Evolutionary conservation across 306 rosid species (phyloP).

Genomic region (Ceratonia siliqua): DNA sequence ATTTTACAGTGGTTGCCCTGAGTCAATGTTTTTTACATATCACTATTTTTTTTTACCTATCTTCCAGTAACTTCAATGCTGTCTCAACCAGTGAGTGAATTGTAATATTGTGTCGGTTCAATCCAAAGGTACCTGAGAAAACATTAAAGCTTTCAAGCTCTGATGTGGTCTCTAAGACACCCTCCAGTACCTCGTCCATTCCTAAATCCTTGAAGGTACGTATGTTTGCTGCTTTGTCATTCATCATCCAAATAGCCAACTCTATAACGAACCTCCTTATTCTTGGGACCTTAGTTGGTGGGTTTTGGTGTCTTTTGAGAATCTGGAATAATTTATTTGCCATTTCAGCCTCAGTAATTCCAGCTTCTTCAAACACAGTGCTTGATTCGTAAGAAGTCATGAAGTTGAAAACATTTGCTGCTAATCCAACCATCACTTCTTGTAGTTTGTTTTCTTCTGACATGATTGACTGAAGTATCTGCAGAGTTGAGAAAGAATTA

Average conservation of each 20-base stretch:
- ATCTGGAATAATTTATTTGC: conserved; percentile 60
- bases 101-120: conserved; percentile 71
- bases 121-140: conserved; percentile 85
- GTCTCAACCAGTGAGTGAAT: conserved; percentile 79
- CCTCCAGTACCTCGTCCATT: conserved; percentile 65
- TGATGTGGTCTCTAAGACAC: conserved; percentile 84
- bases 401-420: conserved; percentile 68
- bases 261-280: conserved; percentile 86
- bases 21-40: conserved; percentile 8
- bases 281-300: conserved; percentile 76
- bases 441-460: conserved; percentile 75
- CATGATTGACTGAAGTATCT: conserved; percentile 72
- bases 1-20: background rate
- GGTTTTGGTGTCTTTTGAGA: conserved; percentile 62
- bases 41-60: conserved; percentile 19
- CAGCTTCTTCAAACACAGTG: conserved; percentile 53
- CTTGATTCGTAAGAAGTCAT: conserved; percentile 71
- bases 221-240: conserved; percentile 55
- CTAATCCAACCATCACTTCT: conserved; percentile 95
- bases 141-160: conserved; percentile 93
- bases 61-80: conserved; percentile 58
- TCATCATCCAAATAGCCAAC: conserved; percentile 89
- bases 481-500: conserved; percentile 30
- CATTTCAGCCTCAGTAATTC: conserved; percentile 60
- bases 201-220: conserved; percentile 52